Evolutionary conservation across 2,329 filamentous ascomycete genomes (phyloP), one percentile per base, ranked within the genome.

Genomic region (Teratosphaeria viscida): DNA sequence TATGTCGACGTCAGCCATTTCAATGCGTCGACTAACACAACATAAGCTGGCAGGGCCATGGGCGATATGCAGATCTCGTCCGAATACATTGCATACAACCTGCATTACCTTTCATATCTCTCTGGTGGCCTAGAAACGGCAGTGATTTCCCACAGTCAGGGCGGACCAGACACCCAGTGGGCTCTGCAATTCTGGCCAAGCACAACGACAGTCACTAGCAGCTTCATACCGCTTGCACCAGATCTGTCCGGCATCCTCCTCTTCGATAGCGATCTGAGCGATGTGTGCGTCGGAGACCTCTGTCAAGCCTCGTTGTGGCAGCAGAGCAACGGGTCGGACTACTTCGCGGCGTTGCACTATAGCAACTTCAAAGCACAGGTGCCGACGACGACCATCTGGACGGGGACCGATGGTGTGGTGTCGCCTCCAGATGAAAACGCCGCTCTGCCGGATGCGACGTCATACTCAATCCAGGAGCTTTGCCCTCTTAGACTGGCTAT

Each of bases 21-120:
- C 2, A 52, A 12, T 6, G 5, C 34, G 19, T 52, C 12, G 23
- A 23, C 5, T 55, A n/a, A 49, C 29, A 23, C 37, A 49, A 52
- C 32, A 26, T 52, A 34, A 69, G 66, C 68, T 14, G 63, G 65
- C 35, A 63, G 67, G 5, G 64, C 65, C 11, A 69, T 70, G 67
- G 67, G 66, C 47, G 68, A 71, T 59, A 71, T 71, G 69, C 69
- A 71, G 59, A 55, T 70, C 55, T 66, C 64, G 27, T 62, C 66
- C 37, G 67, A 71, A 60, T 70, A 70, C 55, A 65, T 70, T 11
- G 69, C 69, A 6, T 70, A 71, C 60, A 65, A 60, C 54, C 56
- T 71, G 7, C 68, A 70, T 60, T 65, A 68, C 55, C 59, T 70
- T 52, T 68, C 67, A 5, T 56, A 55, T 3, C 59, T 71, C 1